These are phyloP conservation scores for Zymoseptoria crescenta DNA, from an alignment of 2,329 filamentous ascomycete species.

Conservation along the genomic window DNA sequence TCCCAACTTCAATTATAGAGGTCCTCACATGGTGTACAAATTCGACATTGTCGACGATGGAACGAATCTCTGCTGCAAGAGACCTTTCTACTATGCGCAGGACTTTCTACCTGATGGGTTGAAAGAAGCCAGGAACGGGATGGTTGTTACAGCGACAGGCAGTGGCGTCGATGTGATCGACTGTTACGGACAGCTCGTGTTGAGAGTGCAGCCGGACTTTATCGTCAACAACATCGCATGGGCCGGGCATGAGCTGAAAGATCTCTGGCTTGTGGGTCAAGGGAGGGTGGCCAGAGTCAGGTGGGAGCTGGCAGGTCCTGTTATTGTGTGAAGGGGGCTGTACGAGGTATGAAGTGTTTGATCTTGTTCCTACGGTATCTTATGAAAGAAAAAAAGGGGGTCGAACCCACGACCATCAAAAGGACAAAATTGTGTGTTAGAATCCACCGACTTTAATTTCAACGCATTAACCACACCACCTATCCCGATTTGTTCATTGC, in stretches of 20 bases:
- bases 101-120: slow-evolving; percentile 16
- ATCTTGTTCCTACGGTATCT: no score
- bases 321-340: slow-evolving; percentile 7
- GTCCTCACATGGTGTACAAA: slow-evolving; percentile 13
- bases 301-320: slow-evolving; percentile 32
- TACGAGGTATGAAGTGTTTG: no score
- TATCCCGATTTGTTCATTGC: neutral
- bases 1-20: slow-evolving; percentile 9
- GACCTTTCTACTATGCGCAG: slow-evolving; percentile 15
- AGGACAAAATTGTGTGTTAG: neutral
- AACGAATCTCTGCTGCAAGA: slow-evolving; percentile 12
- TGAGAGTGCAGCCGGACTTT: slow-evolving; percentile 34
- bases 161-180: slow-evolving; percentile 15
- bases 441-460: neutral
- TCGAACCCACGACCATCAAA: neutral
- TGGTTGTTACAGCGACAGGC: slow-evolving; percentile 15
- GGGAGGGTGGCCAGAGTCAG: slow-evolving; percentile 34
- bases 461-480: neutral
- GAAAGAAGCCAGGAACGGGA: slow-evolving; percentile 15
- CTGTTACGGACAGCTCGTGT: slow-evolving; percentile 12
- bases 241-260: slow-evolving; percentile 33
- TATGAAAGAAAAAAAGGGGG: neutral
- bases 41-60: slow-evolving; percentile 15
- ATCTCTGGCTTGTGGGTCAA: slow-evolving; percentile 36
- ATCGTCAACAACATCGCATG: slow-evolving; percentile 40